phyloP scores from a whole-genome alignment of 306 rosid species.

The Neltuma alba region DNA sequence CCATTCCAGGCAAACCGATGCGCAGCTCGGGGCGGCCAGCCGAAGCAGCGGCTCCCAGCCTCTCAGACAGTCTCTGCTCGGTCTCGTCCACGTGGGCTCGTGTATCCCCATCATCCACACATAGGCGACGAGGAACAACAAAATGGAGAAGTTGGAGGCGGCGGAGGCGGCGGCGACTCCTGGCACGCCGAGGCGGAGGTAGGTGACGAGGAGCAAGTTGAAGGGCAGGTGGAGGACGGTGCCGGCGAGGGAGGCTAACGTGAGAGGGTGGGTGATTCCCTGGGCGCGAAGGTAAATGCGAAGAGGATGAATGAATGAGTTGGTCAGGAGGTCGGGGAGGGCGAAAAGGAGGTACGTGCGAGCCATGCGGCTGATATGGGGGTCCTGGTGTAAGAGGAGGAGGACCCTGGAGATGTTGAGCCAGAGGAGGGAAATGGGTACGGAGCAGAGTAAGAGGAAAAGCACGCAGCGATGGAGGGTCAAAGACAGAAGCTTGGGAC shows the following conservation, averaged over 20 bases:
- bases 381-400: conserved; percentile 50
- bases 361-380: conserved; percentile 50
- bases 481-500: conserved; percentile 66
- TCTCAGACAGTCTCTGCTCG: conserved; percentile 62
- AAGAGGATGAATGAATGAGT: conserved; percentile 85
- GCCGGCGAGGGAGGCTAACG: conserved; percentile 76
- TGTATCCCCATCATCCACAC: conserved; percentile 51
- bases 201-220: conserved; percentile 44
- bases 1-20: conserved; percentile 93
- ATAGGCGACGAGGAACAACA: conserved; percentile 40
- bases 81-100: conserved; percentile 62
- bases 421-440: conserved; percentile 87
- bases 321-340: conserved; percentile 81
- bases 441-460: conserved; percentile 58
- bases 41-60: conserved; percentile 72
- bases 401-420: conserved; percentile 62
- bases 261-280: conserved; percentile 70
- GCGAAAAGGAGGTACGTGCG: conserved; percentile 61
- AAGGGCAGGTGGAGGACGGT: conserved; percentile 58
- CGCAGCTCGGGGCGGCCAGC: conserved; percentile 86
- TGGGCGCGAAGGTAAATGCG: conserved; percentile 93
- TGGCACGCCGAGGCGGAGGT: conserved; percentile 50
- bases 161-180: conserved; percentile 86
- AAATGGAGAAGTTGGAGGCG: conserved; percentile 56
- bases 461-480: conserved; percentile 84